Base-by-base conservation (phyloP, 2,329 filamentous ascomycete genomes). In the Colletotrichum australisinense region DNA sequence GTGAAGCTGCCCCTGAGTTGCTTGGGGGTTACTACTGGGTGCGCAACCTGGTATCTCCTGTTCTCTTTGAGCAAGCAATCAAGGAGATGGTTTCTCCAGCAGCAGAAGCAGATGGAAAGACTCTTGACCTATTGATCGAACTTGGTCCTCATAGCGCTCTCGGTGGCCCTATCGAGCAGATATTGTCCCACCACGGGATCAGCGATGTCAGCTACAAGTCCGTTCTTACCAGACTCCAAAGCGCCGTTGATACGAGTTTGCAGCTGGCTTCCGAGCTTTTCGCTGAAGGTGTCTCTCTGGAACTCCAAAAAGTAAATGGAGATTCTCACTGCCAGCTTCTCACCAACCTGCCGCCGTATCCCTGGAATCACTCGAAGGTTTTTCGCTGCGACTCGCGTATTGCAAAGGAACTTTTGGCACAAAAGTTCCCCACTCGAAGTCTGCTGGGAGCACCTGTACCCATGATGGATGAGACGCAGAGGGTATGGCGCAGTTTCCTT, bases 401-500 rank as follows among this genome's bases (percentile, higher is more conserved):
- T 16, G 69, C 38, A 42, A 73, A 57, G 42, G 68, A 74, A 32
- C 49, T 59, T 28, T 35, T 69, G 3, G 57, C 53, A 14, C 72
- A 55, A 5, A 46, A 52, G 32, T 32, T 64, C 22, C 72, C 63
- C 4, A 38, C 62, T 1, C 64, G 67, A 14, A 73, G 74, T 35
- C 62, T 76, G 1, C 65, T 76, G 1, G 74, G 74, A 7, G 30
- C 35, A 19, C 32, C 57, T 5, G 49, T 55, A 9, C 30, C 46
- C 26, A 72, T 76, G 76, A 81, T 67, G 22, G 74, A 64, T 46
- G 58, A 73, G 16, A 72, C 53, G n/a, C 22, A 63, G 30, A 38
- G 60, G 3, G 57, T 49, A 7, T 78, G 75, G 75, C 74, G 77
- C 16, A 74, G 75, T 55, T 74, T 66, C 52, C 72, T 78, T 19